A percentile compares a stretch with the other conserved stretches of the same genome.
Conservation (phyloP, 1,139 yeast genomes). For the Pichia sp. region DNA sequence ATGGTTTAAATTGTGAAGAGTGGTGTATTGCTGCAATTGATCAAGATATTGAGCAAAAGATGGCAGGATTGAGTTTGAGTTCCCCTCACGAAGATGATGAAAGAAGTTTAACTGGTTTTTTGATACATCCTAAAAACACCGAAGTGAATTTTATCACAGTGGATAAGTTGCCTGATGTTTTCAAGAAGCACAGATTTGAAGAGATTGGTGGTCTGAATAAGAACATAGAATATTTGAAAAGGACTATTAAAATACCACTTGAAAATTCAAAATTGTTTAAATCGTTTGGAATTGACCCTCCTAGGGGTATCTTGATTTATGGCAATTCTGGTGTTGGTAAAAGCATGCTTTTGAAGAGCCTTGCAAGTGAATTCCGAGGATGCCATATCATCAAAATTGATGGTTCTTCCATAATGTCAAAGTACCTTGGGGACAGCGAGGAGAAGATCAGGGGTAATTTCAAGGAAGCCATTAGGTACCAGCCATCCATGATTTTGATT, state of each 20-base stretch:
- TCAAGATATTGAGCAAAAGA: conserved; percentile 28
- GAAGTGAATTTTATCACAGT: conserved; percentile 37
- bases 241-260: conserved; percentile 76
- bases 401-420: conserved; percentile 90
- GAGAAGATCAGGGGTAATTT: conserved; percentile 75
- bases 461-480: conserved; percentile 75
- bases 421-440: conserved; percentile 92
- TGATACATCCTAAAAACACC: conserved; percentile 27
- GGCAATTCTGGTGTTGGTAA: conserved; percentile 99
- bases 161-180: conserved; percentile 36
- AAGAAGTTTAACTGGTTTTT: conserved; percentile 14
- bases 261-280: conserved; percentile 72
- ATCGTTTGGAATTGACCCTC: conserved; percentile 85
- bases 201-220: conserved; percentile 72
- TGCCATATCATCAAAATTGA: conserved; percentile 84
- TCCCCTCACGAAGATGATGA: conserved; percentile 31
- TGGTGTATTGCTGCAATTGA: conserved; percentile 27
- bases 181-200: conserved; percentile 30
- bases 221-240: conserved; percentile 58
- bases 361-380: conserved; percentile 49
- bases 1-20: conserved; percentile 20
- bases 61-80: conserved; percentile 34
- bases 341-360: conserved; percentile 79
- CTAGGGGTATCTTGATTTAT: conserved; percentile 82
- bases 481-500: conserved; percentile 81